Evolutionary conservation across 1,139 yeast species (phyloP).

Genomic region (Pichia sp.): DNA sequence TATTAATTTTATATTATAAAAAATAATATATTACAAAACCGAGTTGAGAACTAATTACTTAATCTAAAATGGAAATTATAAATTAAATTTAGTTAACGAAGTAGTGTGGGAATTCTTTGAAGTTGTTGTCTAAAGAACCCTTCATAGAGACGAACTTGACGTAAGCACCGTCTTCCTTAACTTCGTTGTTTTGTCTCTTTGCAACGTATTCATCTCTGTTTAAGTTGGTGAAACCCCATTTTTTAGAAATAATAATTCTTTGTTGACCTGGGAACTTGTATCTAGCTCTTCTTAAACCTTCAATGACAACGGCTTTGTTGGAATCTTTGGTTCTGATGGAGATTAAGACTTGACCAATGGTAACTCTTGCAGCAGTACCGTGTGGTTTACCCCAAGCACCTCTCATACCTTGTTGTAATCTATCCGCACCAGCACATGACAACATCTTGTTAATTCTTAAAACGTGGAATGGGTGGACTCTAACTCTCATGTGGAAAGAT

Average conservation of each 20-base stretch:
- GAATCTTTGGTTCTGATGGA: conserved; percentile 98
- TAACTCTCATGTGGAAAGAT: conserved; percentile 99
- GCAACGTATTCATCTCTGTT: conserved; percentile 95
- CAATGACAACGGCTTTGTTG: conserved; percentile 95
- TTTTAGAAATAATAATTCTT: conserved; percentile 97
- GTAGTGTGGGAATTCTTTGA: conserved; percentile 93
- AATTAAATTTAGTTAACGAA: conserved; percentile 41
- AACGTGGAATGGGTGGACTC: conserved; percentile 99
- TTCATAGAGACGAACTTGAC: conserved; percentile 96
- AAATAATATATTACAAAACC: conserved; percentile 8
- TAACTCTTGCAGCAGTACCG: conserved; percentile 99
- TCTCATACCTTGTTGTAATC: conserved; percentile 99
- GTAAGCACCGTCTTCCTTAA: conserved; percentile 98
- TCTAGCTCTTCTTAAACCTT: conserved; percentile 99
- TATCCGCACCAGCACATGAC: conserved; percentile 99
- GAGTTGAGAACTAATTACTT: neutral
- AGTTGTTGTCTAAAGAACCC: conserved; percentile 92
- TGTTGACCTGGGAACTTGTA: conserved; percentile 99
- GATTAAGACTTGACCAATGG: conserved; percentile 96
- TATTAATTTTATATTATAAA: conserved; percentile 2
- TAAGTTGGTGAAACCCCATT: conserved; percentile 99
- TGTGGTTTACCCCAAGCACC: conserved; percentile 99
- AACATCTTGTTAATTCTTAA: conserved; percentile 99
- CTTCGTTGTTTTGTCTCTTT: conserved; percentile 95
- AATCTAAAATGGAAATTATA: neutral